These are phyloP conservation scores for Oenanthe sinensis DNA, from an alignment of 129 eudicot species.

Conservation along the genomic window DNA sequence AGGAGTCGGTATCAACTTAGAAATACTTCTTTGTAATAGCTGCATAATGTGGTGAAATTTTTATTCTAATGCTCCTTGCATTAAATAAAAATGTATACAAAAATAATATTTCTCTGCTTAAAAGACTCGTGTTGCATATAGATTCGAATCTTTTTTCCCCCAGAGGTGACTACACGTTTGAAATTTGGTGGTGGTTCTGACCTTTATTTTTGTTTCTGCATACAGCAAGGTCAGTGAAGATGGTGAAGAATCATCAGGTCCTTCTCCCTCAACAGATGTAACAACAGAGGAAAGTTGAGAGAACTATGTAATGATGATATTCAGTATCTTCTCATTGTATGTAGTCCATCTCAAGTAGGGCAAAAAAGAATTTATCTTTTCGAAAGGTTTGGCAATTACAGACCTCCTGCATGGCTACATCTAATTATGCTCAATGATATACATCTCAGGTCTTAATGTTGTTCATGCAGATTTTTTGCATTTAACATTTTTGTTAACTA, in stretches of 20 bases:
- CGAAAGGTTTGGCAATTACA: not conserved
- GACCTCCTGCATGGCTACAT: not conserved
- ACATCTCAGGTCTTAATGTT: not conserved
- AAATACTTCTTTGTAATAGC: not conserved
- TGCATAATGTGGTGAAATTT: not conserved
- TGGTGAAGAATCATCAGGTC: not conserved
- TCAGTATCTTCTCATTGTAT: not conserved
- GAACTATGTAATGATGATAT: not conserved
- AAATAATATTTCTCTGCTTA: not conserved
- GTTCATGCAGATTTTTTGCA: not conserved
- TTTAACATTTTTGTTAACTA: not conserved
- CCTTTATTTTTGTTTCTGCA: not conserved
- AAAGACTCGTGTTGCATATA: not conserved
- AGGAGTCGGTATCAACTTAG: not conserved
- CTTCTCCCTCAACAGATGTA: not conserved
- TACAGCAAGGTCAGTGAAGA: constrained; percentile 1
- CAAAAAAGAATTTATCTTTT: not conserved
- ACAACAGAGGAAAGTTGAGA: constrained; percentile 5
- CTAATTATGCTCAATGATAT: not conserved
- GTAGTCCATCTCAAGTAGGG: not conserved
- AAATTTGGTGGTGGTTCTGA: not conserved
- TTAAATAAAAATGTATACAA: not conserved
- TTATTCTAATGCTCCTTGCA: not conserved
- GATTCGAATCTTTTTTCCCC: not conserved
- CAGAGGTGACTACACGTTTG: not conserved